Conservation (phyloP, 768 basidiomycete genomes). For the Suillus sp. region DNA sequence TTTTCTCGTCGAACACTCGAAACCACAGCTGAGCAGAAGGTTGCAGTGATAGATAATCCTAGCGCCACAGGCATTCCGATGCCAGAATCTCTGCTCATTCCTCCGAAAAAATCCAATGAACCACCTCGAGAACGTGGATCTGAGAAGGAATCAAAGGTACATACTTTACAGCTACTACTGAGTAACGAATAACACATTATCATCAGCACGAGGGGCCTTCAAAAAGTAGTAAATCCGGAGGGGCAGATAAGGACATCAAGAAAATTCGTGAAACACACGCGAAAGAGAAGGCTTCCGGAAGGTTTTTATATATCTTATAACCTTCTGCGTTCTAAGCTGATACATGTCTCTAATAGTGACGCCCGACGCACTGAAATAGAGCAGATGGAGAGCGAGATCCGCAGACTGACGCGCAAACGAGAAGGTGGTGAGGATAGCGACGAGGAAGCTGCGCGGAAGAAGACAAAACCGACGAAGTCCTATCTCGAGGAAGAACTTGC, state of each 20-base stretch:
- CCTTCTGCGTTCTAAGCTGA: constrained; percentile 3
- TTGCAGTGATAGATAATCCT: constrained; percentile 27
- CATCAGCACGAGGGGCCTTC: constrained; percentile 27
- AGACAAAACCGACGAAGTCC: constrained; percentile 63
- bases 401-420: constrained; percentile 66
- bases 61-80: constrained; percentile 13
- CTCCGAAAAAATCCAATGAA: constrained; percentile 3
- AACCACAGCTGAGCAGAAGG: constrained; percentile 1
- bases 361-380: constrained; percentile 76
- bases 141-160: constrained; percentile 24
- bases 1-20: constrained; percentile 16
- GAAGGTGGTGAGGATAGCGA: constrained; percentile 63
- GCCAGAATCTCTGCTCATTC: constrained; percentile 15
- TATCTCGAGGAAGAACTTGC: constrained; percentile 80
- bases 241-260: constrained; percentile 51
- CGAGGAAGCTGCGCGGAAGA: constrained; percentile 55
- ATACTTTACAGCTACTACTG: background rate
- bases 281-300: constrained; percentile 62
- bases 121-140: constrained; percentile 7
- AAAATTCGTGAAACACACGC: constrained; percentile 79
- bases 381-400: constrained; percentile 87
- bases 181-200: background rate
- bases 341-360: constrained; percentile 41
- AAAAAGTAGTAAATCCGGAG: constrained; percentile 42
- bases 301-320: constrained; percentile 43